Evolutionary conservation across 768 basidiomycete genomes (phyloP), one percentile per base, ranked within the genome.

Genomic region (Lactifluus rugatus): DNA sequence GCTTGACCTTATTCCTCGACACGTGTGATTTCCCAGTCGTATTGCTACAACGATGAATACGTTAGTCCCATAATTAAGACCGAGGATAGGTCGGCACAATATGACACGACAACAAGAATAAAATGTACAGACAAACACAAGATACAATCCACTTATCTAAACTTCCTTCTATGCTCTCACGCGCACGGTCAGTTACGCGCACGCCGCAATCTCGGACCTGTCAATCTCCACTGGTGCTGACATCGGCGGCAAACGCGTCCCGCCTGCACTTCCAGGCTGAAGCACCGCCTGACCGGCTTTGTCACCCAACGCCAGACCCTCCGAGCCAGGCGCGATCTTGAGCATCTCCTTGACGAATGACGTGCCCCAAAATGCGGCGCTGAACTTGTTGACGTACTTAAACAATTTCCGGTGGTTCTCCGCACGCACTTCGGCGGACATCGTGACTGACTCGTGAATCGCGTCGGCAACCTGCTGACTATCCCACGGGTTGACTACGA

Each of bases 401-500:
- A 91, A 96, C 62, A 99, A 77, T 73, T 99, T 99, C 65, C 84
- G 77, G 71, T 95, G 92, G 72, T 97, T 97, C 72, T 91, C 88
- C 34, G 87, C 87, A n/a, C 92, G 81, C 41, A 79, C 82, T 46
- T 84, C 82, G 3, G 81, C 76, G 49, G 85, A 81, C 89, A 94
- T 93, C 16, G 87, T 92, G 58, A 98, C 85, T 0, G 96, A 93
- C 70, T 91, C 86, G 72, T 93, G 86, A 58, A 99, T 96, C n/a
- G 93, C 93, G 67, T 97, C 86, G 1, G 96, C 96, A 50, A 96
- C 93, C 67, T 93, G 87, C 71, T 97, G 94, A n/a, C 89, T 89
- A 71, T 98, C 96, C 95, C 96, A 94, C 21, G 96, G 96, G 75
- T 99, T 99, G 67, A 98, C 93, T 68, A 99, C 93, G 65, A 99